phyloP scores from a whole-genome alignment of 2,329 filamentous ascomycete species.

The Didymella keratinophila region DNA sequence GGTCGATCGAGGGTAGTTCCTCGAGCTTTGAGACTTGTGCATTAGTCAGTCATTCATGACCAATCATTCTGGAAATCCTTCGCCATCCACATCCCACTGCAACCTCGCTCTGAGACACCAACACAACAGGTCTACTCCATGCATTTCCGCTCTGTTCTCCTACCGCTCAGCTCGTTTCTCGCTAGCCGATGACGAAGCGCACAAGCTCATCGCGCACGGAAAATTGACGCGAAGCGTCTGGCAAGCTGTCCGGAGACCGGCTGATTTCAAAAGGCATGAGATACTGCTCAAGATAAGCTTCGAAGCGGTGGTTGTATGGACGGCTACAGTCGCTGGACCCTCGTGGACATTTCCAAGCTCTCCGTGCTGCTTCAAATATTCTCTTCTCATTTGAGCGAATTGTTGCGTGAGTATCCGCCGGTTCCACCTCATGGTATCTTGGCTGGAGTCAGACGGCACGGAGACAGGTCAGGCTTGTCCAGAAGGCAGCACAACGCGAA shows the following conservation, averaged over 20 bases:
- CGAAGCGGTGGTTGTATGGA: not conserved
- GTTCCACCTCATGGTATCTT: not conserved
- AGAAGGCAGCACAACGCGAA: not conserved
- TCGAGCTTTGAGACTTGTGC: no score
- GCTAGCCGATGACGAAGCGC: not conserved
- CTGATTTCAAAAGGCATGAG: not conserved
- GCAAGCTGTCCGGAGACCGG: not conserved
- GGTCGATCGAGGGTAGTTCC: no score
- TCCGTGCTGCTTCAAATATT: not conserved
- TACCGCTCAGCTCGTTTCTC: no score
- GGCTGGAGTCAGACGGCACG: not conserved
- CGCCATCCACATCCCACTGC: no score
- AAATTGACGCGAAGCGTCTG: not conserved
- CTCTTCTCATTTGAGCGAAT: conserved; percentile 8
- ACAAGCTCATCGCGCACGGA: not conserved
- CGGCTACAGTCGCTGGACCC: not conserved
- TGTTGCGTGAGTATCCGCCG: conserved; percentile 6
- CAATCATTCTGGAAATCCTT: no score
- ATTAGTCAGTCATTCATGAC: no score
- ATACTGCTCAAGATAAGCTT: not conserved
- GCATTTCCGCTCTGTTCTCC: no score
- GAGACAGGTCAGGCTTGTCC: not conserved
- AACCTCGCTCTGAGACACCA: not conserved
- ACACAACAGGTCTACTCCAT: not conserved
- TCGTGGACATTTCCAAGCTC: not conserved